These are phyloP conservation scores for Phytophthora lateralis DNA, from an alignment of 352 stramenopile genomes.

Conservation along the genomic window DNA sequence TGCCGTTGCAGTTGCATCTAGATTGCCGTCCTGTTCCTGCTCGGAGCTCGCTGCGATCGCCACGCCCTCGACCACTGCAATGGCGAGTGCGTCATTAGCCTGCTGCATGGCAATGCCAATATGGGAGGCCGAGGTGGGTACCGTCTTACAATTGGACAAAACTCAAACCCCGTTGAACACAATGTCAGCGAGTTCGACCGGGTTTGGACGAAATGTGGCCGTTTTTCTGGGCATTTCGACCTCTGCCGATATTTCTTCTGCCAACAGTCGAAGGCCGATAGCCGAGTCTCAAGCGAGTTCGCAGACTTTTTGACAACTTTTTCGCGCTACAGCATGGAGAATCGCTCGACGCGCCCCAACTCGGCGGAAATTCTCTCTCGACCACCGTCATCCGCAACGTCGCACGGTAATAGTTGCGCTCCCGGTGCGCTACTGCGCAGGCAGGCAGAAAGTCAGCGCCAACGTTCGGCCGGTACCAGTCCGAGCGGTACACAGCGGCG, in stretches of 20 bases:
- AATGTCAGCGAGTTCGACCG: background rate
- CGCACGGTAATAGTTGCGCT: constrained; percentile 9
- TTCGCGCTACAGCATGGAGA: constrained; percentile 15
- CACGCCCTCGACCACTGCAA: background rate
- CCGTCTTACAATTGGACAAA: constrained; percentile 29
- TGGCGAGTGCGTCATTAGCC: background rate
- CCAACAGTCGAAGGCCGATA: background rate
- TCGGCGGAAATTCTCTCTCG: constrained; percentile 2
- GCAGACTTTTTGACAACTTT: constrained; percentile 17
- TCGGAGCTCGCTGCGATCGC: background rate
- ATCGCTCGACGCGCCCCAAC: constrained; percentile 1
- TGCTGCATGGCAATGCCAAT: constrained; percentile 29
- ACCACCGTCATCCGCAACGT: background rate
- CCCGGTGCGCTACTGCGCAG: constrained; percentile 18
- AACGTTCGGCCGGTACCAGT: constrained; percentile 29
- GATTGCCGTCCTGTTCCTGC: background rate
- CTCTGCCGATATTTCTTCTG: constrained; percentile 15
- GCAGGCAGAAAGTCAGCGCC: constrained; percentile 32
- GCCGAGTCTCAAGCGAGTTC: background rate
- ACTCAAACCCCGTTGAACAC: background rate
- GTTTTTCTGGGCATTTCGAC: constrained; percentile 12
- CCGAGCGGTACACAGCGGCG: constrained; percentile 36
- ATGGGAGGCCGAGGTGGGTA: constrained; percentile 24
- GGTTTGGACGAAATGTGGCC: constrained; percentile 13
- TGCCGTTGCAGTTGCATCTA: too few relatives aligned